phyloP scores from a whole-genome alignment of 1,284 basidiomycete genomes.

The Heterobasidion occidentale region DNA sequence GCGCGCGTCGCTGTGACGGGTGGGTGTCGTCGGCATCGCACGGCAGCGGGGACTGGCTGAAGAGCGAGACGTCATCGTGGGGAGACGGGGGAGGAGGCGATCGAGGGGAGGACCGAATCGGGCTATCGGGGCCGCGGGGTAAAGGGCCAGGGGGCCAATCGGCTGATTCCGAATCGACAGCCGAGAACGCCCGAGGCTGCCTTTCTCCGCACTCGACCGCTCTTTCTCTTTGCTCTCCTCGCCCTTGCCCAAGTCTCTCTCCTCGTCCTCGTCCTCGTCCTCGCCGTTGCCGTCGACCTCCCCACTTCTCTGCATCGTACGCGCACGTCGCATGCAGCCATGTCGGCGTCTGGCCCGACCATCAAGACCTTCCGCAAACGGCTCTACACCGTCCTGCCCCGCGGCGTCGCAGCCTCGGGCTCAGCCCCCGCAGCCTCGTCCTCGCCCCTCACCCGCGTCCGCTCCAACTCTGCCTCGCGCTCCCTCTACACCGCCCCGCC shows the following conservation, averaged over 20 bases:
- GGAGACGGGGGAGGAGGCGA: too few relatives aligned
- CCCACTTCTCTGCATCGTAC: too few relatives aligned
- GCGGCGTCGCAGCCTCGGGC: slow-evolving; percentile 12
- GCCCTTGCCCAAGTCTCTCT: background rate
- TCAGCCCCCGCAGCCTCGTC: background rate
- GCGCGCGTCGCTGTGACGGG: too few relatives aligned
- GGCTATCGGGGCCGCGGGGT: too few relatives aligned
- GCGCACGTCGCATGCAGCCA: background rate
- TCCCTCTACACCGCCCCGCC: slow-evolving; percentile 30
- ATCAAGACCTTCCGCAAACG: slow-evolving; percentile 52
- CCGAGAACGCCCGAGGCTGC: background rate
- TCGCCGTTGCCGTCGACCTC: background rate
- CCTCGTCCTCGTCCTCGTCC: background rate
- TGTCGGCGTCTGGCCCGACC: background rate
- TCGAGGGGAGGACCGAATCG: too few relatives aligned
- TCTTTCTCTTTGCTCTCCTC: background rate
- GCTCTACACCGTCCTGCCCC: slow-evolving; percentile 40
- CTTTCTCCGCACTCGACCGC: background rate
- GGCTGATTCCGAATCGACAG: background rate
- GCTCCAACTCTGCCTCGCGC: slow-evolving; percentile 40
- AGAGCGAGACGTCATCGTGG: too few relatives aligned
- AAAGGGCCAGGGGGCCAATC: background rate
- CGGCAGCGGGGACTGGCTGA: too few relatives aligned
- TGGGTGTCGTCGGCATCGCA: too few relatives aligned
- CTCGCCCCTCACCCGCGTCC: slow-evolving; percentile 22